Evolutionary conservation across 2,329 filamentous ascomycete genomes (phyloP).

Genomic region (Furcasterigmium furcatum): DNA sequence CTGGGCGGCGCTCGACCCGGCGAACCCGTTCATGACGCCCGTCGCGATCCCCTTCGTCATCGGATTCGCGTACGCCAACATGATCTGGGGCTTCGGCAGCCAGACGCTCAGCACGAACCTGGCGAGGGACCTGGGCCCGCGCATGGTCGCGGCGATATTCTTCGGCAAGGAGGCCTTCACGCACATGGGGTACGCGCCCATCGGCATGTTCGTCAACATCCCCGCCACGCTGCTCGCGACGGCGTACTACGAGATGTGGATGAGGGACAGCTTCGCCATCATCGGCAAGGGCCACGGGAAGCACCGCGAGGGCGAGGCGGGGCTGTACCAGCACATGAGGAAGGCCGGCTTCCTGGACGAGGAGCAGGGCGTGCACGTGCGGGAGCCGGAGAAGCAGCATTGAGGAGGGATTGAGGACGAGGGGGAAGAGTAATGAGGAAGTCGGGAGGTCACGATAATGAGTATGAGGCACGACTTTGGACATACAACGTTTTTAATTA

Average conservation of each 20-base stretch:
- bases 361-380: conserved; percentile 6
- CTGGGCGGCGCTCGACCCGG: conserved; percentile 54
- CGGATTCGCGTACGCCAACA: conserved; percentile 49
- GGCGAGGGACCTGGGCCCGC: conserved; percentile 55
- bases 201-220: conserved; percentile 52
- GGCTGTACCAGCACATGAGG: conserved; percentile 36
- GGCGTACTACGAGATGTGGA: conserved; percentile 49
- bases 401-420: background rate
- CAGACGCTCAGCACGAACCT: conserved; percentile 54
- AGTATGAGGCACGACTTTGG: background rate
- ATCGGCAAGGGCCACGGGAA: conserved; percentile 46
- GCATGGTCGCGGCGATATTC: conserved; percentile 57
- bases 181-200: conserved; percentile 41
- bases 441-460: background rate
- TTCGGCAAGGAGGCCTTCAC: conserved; percentile 20
- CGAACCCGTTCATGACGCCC: conserved; percentile 53
- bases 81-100: conserved; percentile 55
- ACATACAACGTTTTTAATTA: background rate
- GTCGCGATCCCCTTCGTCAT: conserved; percentile 48
- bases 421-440: background rate
- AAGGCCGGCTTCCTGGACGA: conserved; percentile 27
- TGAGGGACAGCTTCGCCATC: conserved; percentile 48
- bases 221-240: conserved; percentile 55
- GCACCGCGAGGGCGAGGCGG: conserved; percentile 49
- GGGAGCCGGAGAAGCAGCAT: background rate